Percentiles rank a stretch among this genome's conserved stretches.
These are phyloP conservation scores for Hypoxylon rubiginosum DNA, from an alignment of 2,329 filamentous ascomycete genomes.

Conservation along the genomic window DNA sequence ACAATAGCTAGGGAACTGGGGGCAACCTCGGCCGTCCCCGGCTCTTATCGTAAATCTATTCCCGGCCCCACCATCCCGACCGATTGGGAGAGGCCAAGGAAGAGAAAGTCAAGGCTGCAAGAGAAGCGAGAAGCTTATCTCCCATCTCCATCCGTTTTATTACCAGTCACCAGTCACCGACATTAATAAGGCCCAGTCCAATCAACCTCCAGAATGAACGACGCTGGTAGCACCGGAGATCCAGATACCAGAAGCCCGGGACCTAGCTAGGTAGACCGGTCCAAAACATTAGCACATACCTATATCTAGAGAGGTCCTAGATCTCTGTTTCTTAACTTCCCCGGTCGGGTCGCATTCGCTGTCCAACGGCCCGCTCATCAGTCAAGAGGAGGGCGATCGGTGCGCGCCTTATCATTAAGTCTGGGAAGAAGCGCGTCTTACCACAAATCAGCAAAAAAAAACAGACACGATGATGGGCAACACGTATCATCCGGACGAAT, in stretches of 20 bases:
- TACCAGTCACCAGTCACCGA: too few relatives aligned
- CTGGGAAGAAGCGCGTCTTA: background rate
- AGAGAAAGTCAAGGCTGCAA: background rate
- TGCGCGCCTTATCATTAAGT: background rate
- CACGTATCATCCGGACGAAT: constrained; percentile 14
- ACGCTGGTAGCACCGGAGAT: background rate
- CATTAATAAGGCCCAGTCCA: constrained; percentile 2
- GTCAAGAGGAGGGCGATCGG: background rate
- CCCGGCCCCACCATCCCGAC: constrained; percentile 15
- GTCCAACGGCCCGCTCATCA: background rate
- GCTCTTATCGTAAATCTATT: constrained; percentile 8
- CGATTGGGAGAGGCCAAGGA: background rate
- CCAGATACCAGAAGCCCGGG: background rate
- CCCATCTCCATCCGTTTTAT: constrained; percentile 16
- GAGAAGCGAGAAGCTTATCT: constrained; percentile 28
- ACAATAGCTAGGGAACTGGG: background rate
- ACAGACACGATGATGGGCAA: constrained; percentile 16
- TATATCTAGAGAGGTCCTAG: background rate
- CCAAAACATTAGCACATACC: too few relatives aligned
- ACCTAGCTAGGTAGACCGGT: background rate
- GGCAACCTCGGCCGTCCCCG: background rate
- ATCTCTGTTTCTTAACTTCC: background rate
- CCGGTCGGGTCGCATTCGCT: background rate
- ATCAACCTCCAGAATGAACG: background rate
- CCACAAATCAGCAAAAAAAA: background rate